Evolutionary conservation across 768 basidiomycete genomes (phyloP).

Genomic region (Phanerochaete sordida): DNA sequence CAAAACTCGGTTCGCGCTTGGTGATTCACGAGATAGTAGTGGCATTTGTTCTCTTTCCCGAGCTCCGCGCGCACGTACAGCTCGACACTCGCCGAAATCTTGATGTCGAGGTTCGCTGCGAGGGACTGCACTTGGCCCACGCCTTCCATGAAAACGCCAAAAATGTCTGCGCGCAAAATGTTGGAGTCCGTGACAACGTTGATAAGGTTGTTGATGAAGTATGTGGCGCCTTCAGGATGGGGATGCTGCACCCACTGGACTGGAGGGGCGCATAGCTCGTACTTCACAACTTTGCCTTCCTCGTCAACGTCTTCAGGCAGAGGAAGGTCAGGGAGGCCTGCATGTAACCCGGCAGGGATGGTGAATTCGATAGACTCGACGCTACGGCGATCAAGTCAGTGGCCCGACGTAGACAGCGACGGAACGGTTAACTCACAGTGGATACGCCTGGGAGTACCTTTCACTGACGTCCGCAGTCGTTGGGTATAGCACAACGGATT

Average conservation of each 20-base stretch:
- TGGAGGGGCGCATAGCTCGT: neutral
- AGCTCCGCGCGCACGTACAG: conserved; percentile 11
- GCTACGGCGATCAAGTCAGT: neutral
- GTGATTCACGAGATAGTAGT: conserved; percentile 23
- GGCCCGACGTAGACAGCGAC: neutral
- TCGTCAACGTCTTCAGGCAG: neutral
- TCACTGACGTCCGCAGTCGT: neutral
- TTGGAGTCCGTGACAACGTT: conserved; percentile 42
- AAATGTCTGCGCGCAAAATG: conserved; percentile 53
- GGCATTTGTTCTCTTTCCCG: conserved; percentile 6
- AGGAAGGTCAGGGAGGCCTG: neutral
- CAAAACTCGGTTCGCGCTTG: conserved; percentile 18
- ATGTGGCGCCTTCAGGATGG: conserved; percentile 20
- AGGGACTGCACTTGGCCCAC: neutral
- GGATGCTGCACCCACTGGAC: conserved; percentile 7
- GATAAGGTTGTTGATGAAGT: conserved; percentile 37
- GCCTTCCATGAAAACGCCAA: conserved; percentile 42
- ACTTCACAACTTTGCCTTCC: neutral
- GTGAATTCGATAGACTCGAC: neutral
- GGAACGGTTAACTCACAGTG: neutral
- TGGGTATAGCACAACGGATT: neutral
- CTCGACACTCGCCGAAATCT: conserved; percentile 11
- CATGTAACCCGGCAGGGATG: neutral
- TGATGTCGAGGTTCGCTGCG: neutral
- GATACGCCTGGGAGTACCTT: neutral